phyloP scores from a whole-genome alignment of 2,329 filamentous ascomycete genomes.

The Bipolaris bicolor region DNA sequence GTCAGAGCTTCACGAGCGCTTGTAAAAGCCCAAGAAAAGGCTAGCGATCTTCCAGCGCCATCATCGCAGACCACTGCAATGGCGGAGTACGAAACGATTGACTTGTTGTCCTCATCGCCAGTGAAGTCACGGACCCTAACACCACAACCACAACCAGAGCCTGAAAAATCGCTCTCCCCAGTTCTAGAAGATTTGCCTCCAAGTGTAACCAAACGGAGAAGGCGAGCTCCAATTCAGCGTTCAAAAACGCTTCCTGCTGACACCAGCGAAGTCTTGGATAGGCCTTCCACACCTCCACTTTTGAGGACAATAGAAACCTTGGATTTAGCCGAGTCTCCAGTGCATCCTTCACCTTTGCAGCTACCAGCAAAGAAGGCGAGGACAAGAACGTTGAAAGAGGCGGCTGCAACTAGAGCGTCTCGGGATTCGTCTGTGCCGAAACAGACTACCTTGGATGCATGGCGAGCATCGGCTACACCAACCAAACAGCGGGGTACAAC shows the following conservation, averaged over 20 bases:
- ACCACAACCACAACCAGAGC: constrained; percentile 4
- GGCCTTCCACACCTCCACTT: constrained; percentile 27
- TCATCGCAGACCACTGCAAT: constrained; percentile 5
- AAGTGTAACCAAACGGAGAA: constrained; percentile 40
- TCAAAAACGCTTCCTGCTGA: constrained; percentile 40
- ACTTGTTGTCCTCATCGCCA: constrained; percentile 42
- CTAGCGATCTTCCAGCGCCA: background rate
- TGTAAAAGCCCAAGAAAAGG: constrained; percentile 28
- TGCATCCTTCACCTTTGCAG: constrained; percentile 31
- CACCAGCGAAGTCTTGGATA: constrained; percentile 10
- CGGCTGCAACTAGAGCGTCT: constrained; percentile 6
- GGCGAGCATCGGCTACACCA: constrained; percentile 37
- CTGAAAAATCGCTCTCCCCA: constrained; percentile 28
- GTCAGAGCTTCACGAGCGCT: constrained; percentile 24
- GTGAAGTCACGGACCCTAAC: constrained; percentile 6
- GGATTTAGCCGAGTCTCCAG: constrained; percentile 35
- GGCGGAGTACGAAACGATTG: constrained; percentile 22
- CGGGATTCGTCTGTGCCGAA: constrained; percentile 25
- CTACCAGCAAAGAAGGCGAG: constrained; percentile 34
- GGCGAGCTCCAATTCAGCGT: constrained; percentile 42
- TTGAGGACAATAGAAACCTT: constrained; percentile 34
- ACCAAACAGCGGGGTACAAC: constrained; percentile 22
- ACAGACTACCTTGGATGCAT: constrained; percentile 43
- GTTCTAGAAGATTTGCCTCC: constrained; percentile 32
- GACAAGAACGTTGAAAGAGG: constrained; percentile 15